These are phyloP conservation scores for Bocquillonia castaneifolia DNA, from an alignment of 441 rosid genomes.

Conservation along the genomic window DNA sequence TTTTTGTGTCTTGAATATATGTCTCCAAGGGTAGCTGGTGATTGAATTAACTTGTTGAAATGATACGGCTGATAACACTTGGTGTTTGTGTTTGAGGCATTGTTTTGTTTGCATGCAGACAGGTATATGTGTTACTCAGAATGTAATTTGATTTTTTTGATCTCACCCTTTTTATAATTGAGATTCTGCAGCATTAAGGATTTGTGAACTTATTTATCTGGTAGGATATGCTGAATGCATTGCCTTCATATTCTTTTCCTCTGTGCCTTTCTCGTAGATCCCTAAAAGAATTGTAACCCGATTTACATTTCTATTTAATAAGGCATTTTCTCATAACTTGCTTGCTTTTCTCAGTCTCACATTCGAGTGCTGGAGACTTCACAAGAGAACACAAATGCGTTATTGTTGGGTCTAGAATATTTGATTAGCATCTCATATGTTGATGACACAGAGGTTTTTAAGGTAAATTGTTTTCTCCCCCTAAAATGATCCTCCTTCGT, in stretches of 20 bases:
- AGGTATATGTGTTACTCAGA: background rate
- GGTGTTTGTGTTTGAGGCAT: background rate
- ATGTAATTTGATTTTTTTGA: background rate
- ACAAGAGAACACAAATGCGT: slow-evolving; percentile 59
- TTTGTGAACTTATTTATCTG: background rate
- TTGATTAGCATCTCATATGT: slow-evolving; percentile 87
- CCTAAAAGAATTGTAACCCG: background rate
- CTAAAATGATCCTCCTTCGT: background rate
- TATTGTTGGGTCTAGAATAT: slow-evolving; percentile 88
- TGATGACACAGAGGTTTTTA: slow-evolving; percentile 98
- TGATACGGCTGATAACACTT: background rate
- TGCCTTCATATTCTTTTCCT: too few species aligned
- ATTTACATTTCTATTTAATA: background rate
- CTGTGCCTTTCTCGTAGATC: background rate
- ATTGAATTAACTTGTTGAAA: background rate
- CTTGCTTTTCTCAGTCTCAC: slow-evolving; percentile 56
- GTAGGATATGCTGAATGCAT: background rate
- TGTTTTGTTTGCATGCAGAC: background rate
- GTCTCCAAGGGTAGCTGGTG: background rate
- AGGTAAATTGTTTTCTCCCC: slow-evolving; percentile 42
- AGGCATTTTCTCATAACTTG: background rate
- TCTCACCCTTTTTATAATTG: background rate
- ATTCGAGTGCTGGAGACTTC: slow-evolving; percentile 77
- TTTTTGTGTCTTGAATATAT: background rate
- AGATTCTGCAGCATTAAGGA: background rate